Evolutionary conservation across 2,329 filamentous ascomycete genomes (phyloP).

Genomic region (Lasiodiplodia gonubiensis): DNA sequence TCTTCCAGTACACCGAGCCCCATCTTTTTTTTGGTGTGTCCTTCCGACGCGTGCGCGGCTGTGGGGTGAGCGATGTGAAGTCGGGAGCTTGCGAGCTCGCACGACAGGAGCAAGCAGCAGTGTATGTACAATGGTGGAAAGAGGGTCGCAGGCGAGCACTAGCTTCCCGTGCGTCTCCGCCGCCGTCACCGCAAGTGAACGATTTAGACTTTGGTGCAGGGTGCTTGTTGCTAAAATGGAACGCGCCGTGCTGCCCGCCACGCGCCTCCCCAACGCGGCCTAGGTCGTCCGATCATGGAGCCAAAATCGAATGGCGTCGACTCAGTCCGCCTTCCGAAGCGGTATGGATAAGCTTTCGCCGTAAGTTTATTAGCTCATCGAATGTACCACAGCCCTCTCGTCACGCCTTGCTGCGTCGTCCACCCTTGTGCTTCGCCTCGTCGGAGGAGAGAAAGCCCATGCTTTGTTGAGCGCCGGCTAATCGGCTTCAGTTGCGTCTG

Average conservation of each 20-base stretch:
- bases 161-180: background rate
- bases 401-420: background rate
- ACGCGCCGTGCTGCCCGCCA: background rate
- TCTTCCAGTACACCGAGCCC: constrained; percentile 77
- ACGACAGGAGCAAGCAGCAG: background rate
- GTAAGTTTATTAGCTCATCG: constrained; percentile 7
- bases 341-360: background rate
- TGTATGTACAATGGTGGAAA: background rate
- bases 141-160: background rate
- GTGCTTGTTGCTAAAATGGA: background rate
- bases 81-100: background rate
- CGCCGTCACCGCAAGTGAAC: background rate
- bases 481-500: background rate
- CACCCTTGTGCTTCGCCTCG: background rate
- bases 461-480: background rate
- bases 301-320: constrained; percentile 4
- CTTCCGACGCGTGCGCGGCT: background rate
- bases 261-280: background rate
- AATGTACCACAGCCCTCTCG: background rate
- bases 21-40: constrained; percentile 54
- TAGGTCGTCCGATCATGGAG: constrained; percentile 2
- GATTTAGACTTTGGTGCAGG: background rate
- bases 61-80: background rate
- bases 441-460: background rate
- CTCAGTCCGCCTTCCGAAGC: background rate